phyloP scores from a whole-genome alignment of 1,139 yeast species.

The Scheffersomyces quercinus region DNA sequence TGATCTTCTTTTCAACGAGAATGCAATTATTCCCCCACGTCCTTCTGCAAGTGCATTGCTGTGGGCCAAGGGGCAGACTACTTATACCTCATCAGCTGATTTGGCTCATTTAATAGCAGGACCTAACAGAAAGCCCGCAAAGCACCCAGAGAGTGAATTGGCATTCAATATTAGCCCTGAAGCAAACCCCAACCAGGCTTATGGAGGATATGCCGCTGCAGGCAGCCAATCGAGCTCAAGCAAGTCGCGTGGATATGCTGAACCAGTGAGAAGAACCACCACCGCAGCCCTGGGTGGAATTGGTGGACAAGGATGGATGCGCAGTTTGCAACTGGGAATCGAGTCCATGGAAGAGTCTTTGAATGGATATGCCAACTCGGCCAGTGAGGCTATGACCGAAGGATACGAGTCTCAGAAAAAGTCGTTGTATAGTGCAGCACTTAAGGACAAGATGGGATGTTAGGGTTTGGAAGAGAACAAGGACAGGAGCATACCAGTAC shows the following conservation, averaged over 20 bases:
- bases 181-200: slow-evolving; percentile 42
- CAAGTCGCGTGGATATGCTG: slow-evolving; percentile 43
- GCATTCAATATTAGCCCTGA: slow-evolving; percentile 56
- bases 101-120: slow-evolving; percentile 61
- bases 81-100: slow-evolving; percentile 59
- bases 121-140: slow-evolving; percentile 54
- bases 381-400: slow-evolving; percentile 57
- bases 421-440: slow-evolving; percentile 51
- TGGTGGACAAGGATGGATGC: slow-evolving; percentile 42
- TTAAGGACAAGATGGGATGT: slow-evolving; percentile 56
- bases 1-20: slow-evolving; percentile 60
- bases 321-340: slow-evolving; percentile 52
- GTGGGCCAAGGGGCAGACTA: slow-evolving; percentile 80
- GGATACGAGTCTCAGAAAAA: slow-evolving; percentile 51
- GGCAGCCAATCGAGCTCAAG: slow-evolving; percentile 5
- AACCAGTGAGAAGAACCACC: slow-evolving; percentile 46
- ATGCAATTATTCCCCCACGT: slow-evolving; percentile 67
- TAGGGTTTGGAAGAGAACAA: slow-evolving; percentile 13
- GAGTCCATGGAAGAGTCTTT: slow-evolving; percentile 56
- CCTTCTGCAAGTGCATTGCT: slow-evolving; percentile 80
- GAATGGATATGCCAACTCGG: slow-evolving; percentile 57
- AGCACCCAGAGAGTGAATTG: slow-evolving; percentile 54
- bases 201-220: slow-evolving; percentile 17
- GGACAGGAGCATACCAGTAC: too few species aligned
- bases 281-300: slow-evolving; percentile 25